Conservation (phyloP, 805 yeast species). For the Barnettozyma californica region DNA sequence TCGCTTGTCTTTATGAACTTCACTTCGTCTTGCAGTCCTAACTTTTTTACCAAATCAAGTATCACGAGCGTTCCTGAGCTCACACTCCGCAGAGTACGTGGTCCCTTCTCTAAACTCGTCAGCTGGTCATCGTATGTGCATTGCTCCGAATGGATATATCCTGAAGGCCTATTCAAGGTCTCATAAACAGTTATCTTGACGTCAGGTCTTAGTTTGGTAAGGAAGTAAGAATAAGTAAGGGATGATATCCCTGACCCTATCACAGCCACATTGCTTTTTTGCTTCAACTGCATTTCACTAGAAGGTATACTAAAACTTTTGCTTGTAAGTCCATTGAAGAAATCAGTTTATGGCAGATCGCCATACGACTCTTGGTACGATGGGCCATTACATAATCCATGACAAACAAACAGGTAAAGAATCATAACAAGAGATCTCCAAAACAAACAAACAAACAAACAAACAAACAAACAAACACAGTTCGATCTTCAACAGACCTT, state of each 20-base stretch:
- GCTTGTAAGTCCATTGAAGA: too few relatives aligned
- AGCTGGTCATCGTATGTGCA: slow-evolving; percentile 28
- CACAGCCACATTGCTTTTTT: slow-evolving; percentile 51
- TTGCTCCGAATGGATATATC: slow-evolving; percentile 62
- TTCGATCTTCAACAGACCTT: not conserved
- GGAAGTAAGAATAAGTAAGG: slow-evolving; percentile 62
- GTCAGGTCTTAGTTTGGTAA: slow-evolving; percentile 74
- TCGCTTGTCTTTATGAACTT: slow-evolving; percentile 54
- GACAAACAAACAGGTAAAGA: not conserved
- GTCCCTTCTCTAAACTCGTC: slow-evolving; percentile 69
- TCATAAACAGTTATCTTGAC: slow-evolving; percentile 61
- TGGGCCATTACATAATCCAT: not conserved
- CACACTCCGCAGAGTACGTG: slow-evolving; percentile 81
- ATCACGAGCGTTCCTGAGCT: slow-evolving; percentile 73
- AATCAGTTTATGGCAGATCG: not conserved
- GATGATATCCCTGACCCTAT: slow-evolving; percentile 92
- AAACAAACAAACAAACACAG: not conserved
- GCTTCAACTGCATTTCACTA: slow-evolving; percentile 1
- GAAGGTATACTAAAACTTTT: not conserved
- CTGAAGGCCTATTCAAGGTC: slow-evolving; percentile 53
- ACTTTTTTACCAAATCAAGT: slow-evolving; percentile 47
- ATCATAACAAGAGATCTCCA: not conserved
- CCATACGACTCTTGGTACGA: too few relatives aligned
- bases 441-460: not conserved
- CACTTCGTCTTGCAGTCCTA: slow-evolving; percentile 46